phyloP scores from a whole-genome alignment of 345 rosid species.

The Mangifera indica region DNA sequence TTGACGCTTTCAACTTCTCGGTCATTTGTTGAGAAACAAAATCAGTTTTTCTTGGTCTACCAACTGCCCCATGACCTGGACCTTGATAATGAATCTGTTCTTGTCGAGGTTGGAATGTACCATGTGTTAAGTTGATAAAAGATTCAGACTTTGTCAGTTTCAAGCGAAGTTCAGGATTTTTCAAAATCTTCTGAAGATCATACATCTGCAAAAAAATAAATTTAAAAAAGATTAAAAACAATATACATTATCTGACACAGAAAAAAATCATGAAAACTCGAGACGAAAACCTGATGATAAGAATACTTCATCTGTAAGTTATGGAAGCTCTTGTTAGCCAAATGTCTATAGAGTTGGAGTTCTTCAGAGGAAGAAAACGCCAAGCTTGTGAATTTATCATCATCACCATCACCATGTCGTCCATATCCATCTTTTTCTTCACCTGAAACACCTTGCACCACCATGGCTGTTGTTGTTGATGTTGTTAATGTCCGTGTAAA shows the following conservation, averaged over 20 bases:
- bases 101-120: background rate
- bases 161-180: constrained; percentile 21
- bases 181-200: constrained; percentile 2
- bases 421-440: too few species aligned
- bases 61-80: background rate
- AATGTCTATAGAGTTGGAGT: too few species aligned
- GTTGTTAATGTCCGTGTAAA: too few species aligned
- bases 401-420: too few species aligned
- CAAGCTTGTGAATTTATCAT: too few species aligned
- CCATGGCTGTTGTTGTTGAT: too few species aligned
- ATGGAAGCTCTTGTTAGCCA: too few species aligned
- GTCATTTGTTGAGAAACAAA: background rate
- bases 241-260: background rate
- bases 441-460: too few species aligned
- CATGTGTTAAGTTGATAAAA: constrained; percentile 11
- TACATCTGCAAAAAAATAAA: background rate
- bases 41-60: background rate
- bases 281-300: background rate
- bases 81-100: background rate
- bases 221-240: background rate
- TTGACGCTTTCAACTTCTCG: constrained; percentile 44
- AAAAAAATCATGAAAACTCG: background rate
- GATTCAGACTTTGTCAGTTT: constrained; percentile 14
- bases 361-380: too few species aligned
- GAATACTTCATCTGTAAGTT: too few species aligned